Base-by-base conservation (phyloP, 352 stramenopile species). In the Pythium vanterpoolii region DNA sequence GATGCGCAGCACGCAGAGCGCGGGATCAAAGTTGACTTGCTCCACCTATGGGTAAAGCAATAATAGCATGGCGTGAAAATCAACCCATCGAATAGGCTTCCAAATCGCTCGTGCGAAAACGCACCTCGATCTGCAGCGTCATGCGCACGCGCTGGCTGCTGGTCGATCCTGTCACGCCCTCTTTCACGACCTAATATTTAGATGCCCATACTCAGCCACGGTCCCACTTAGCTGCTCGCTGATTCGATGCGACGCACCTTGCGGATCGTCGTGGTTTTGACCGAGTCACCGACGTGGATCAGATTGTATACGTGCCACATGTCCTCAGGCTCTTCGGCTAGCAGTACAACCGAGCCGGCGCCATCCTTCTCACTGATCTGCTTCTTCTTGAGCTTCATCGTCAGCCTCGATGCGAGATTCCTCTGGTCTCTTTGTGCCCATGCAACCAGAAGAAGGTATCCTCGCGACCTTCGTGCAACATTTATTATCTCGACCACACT, bases 301-400 rank as follows among this genome's bases (percentile, higher is more conserved):
- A 99, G 79, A 72, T 99, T 99, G 85, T 99, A 99, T 28, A 97
- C 83, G 66, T 99, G 96, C 96, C 96, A 99, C 77, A 99, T 97
- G 73, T 99, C 97, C 73, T 99, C 96, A 5, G 91, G 76, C 59
- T 98, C 96, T 71, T 98, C 94, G 8, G 96, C 94, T 39, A 92
- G 87, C 50, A 99, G 77, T 56, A 96, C 74, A 21, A 99, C 81
- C 13, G 62, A 86, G 24, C 96, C 96, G 48, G 76, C 87, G 62
- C 94, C 94, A 79, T 99, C 96, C 79, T 99, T 99, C 65, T 93
- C 87, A 65, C 76, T 95, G 64, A 98, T 93, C 71, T 94, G 78
- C 72, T 92, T 92, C 79, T 90, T 95, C 24, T 97, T 60, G 51
- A 97, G 77, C 85, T 96, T 97, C 90, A 97, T 97, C 43, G 34